Evolutionary conservation across 2,329 filamentous ascomycete species (phyloP).

Genomic region (Fusarium proliferatum): DNA sequence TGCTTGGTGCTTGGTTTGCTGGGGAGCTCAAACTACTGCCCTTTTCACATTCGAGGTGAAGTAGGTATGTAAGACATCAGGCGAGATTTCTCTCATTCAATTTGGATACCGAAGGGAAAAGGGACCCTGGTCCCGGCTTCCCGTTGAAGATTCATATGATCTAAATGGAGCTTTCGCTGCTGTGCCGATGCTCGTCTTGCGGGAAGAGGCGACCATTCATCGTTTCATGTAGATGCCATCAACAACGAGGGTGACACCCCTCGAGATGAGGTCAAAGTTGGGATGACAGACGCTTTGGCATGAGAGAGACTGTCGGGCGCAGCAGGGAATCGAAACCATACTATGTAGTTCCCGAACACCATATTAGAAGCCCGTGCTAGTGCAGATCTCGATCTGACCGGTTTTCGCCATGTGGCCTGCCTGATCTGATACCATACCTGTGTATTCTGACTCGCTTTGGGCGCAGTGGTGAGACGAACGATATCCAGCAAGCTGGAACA

Average conservation of each 20-base stretch:
- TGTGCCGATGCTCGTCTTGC: slow-evolving; percentile 18
- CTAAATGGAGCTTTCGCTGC: slow-evolving; percentile 27
- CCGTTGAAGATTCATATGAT: slow-evolving; percentile 25
- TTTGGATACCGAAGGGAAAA: neutral
- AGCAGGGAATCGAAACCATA: slow-evolving; percentile 34
- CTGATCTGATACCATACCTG: slow-evolving; percentile 41
- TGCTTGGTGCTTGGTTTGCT: slow-evolving; percentile 19
- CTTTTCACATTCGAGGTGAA: slow-evolving; percentile 7
- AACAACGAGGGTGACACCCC: slow-evolving; percentile 13
- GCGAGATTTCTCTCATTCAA: slow-evolving; percentile 10
- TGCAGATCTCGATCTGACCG: slow-evolving; percentile 45
- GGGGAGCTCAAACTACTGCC: slow-evolving; percentile 38
- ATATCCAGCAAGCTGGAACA: slow-evolving; percentile 33
- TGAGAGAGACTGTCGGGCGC: slow-evolving; percentile 15
- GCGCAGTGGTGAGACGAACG: slow-evolving; percentile 34
- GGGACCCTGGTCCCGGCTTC: slow-evolving; percentile 29
- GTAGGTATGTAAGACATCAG: slow-evolving; percentile 7
- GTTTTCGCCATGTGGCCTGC: slow-evolving; percentile 36
- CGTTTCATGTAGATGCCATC: slow-evolving; percentile 6
- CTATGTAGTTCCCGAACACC: slow-evolving; percentile 13
- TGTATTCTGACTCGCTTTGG: slow-evolving; percentile 43
- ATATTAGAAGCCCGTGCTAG: slow-evolving; percentile 41
- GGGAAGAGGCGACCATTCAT: slow-evolving; percentile 3
- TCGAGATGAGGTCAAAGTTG: slow-evolving; percentile 29
- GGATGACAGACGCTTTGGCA: slow-evolving; percentile 36